phyloP scores from a whole-genome alignment of 1,284 basidiomycete genomes.

The Prillingera fragicola region DNA sequence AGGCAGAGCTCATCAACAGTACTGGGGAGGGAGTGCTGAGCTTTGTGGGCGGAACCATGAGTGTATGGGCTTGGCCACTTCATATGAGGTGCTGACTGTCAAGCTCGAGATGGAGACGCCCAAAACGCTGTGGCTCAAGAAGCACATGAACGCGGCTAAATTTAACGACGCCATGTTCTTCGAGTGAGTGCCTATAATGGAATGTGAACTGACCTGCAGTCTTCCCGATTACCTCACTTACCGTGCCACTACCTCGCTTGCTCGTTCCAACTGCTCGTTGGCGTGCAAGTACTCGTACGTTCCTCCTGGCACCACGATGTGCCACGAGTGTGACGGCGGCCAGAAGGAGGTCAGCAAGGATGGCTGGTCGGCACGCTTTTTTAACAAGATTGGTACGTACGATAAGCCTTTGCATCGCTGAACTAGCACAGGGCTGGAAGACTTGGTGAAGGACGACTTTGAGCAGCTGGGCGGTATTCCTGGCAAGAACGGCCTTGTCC shows the following conservation, averaged over 20 bases:
- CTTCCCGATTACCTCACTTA: slow-evolving; percentile 95
- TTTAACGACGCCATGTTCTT: slow-evolving; percentile 89
- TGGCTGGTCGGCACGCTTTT: slow-evolving; percentile 87
- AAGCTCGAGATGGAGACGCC: slow-evolving; percentile 96
- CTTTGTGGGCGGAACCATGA: slow-evolving; percentile 95
- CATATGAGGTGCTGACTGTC: slow-evolving; percentile 5
- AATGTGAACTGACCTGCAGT: slow-evolving; percentile 12
- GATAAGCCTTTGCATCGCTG: neutral
- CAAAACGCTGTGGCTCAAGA: slow-evolving; percentile 94
- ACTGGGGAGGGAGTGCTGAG: slow-evolving; percentile 80
- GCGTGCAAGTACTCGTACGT: slow-evolving; percentile 97
- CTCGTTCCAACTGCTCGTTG: slow-evolving; percentile 85
- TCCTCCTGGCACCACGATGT: slow-evolving; percentile 56
- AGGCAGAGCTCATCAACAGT: slow-evolving; percentile 83
- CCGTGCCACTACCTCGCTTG: slow-evolving; percentile 70
- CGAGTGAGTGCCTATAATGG: slow-evolving; percentile 52
- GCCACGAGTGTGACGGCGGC: slow-evolving; percentile 38
- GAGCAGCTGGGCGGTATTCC: slow-evolving; percentile 70
- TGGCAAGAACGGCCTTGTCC: slow-evolving; percentile 57
- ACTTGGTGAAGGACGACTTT: slow-evolving; percentile 57
- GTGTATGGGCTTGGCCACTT: slow-evolving; percentile 56
- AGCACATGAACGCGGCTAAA: slow-evolving; percentile 67
- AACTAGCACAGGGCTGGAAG: too few relatives aligned
- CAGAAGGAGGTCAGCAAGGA: slow-evolving; percentile 44
- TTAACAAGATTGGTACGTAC: slow-evolving; percentile 64